Percentiles rank a stretch among this genome's conserved stretches.
Conservation (phyloP, 805 yeast species). For the Cyberlindnera lachancei region DNA sequence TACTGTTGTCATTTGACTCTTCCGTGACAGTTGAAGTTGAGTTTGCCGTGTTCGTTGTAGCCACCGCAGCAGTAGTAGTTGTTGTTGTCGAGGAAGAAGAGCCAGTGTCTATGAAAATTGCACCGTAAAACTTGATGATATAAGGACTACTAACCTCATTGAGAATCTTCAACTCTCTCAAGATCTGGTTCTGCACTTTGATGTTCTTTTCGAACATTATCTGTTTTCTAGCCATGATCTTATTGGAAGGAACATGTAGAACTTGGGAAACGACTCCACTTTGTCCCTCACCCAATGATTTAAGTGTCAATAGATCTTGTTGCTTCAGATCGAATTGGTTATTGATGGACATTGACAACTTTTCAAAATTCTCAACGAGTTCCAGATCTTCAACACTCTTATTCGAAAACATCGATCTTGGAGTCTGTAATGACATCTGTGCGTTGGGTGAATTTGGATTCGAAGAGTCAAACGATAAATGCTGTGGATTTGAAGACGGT, state of each 20-base stretch:
- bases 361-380: constrained; percentile 37
- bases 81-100: constrained; percentile 5
- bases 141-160: constrained; percentile 81
- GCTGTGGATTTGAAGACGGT: constrained; percentile 1
- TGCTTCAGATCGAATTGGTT: constrained; percentile 44
- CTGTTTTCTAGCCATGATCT: constrained; percentile 82
- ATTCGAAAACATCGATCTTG: constrained; percentile 25
- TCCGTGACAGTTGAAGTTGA: constrained; percentile 8
- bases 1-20: constrained; percentile 1
- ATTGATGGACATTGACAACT: constrained; percentile 46
- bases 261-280: constrained; percentile 91
- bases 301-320: constrained; percentile 66
- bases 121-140: constrained; percentile 88
- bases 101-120: constrained; percentile 51
- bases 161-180: constrained; percentile 82
- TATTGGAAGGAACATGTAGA: constrained; percentile 80
- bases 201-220: constrained; percentile 81
- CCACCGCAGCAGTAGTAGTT: constrained; percentile 7
- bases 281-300: constrained; percentile 85
- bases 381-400: constrained; percentile 25
- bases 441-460: no score
- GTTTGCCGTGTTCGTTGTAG: no score
- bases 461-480: no score
- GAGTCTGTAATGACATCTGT: constrained; percentile 17
- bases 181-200: constrained; percentile 71